These are phyloP conservation scores for Mycosphaerella sp. DNA, from an alignment of 2,329 filamentous ascomycete genomes.

Conservation along the genomic window DNA sequence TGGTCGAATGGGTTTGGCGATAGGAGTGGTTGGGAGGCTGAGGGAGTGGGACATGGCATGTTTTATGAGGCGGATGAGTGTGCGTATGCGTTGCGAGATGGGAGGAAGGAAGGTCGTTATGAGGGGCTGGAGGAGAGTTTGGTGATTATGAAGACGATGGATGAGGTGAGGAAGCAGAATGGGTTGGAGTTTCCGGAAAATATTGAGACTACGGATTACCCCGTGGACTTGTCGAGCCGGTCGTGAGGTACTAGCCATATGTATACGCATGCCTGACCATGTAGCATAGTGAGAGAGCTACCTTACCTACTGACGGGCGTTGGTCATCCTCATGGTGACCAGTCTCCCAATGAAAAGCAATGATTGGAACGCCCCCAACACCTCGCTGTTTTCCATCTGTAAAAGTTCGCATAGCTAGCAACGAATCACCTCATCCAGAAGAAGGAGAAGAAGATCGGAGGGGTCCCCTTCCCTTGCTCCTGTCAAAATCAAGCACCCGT, in stretches of 20 bases:
- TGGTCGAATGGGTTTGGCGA: constrained; percentile 45
- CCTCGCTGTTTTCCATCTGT: too few relatives aligned
- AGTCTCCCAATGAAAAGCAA: too few relatives aligned
- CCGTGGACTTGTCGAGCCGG: constrained; percentile 35
- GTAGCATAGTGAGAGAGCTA: too few relatives aligned
- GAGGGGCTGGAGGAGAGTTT: constrained; percentile 71
- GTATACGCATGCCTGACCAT: too few relatives aligned
- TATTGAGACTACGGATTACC: constrained; percentile 57
- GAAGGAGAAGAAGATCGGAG: background rate
- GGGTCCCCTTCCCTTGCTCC: constrained; percentile 6
- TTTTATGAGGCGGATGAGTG: constrained; percentile 83
- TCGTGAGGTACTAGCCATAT: too few relatives aligned
- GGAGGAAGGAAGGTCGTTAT: constrained; percentile 65
- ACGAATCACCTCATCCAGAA: background rate
- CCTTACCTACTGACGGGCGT: too few relatives aligned
- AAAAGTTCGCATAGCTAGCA: too few relatives aligned
- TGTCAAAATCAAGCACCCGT: constrained; percentile 39
- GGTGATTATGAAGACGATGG: constrained; percentile 76
- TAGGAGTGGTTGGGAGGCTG: constrained; percentile 36
- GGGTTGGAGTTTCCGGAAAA: constrained; percentile 57
- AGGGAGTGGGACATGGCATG: constrained; percentile 69
- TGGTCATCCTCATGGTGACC: too few relatives aligned
- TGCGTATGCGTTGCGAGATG: constrained; percentile 67
- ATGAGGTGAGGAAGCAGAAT: constrained; percentile 59
- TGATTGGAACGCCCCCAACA: too few relatives aligned